Percentiles rank a stretch among this genome's conserved stretches.
These are phyloP conservation scores for Colletotrichum sublineola DNA, from an alignment of 2,329 filamentous ascomycete genomes.

Conservation along the genomic window DNA sequence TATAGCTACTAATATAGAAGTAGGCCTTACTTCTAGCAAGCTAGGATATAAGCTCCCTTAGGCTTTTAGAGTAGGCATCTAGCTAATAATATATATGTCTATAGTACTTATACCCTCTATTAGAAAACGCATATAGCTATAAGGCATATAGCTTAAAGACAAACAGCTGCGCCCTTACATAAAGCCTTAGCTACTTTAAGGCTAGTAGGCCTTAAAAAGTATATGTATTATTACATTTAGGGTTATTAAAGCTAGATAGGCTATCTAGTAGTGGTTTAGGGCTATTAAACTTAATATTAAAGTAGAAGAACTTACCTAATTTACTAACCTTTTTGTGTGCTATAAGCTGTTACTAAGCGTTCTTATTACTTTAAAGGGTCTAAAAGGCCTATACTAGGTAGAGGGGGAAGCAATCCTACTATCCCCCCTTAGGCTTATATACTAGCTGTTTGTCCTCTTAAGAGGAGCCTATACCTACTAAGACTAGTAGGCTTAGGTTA, in stretches of 20 bases:
- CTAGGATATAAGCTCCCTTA: conserved; percentile 1
- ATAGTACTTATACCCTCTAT: conserved; percentile 1
- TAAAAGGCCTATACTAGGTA: conserved; percentile 23
- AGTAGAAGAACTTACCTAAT: conserved; percentile 27
- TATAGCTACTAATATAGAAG: neutral
- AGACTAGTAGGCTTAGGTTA: conserved; percentile 44
- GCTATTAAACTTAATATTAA: conserved; percentile 9
- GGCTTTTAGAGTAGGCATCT: neutral
- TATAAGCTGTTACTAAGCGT: conserved; percentile 39
- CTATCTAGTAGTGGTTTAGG: conserved; percentile 2
- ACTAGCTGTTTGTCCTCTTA: neutral
- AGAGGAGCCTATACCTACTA: conserved; percentile 41
- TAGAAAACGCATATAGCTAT: conserved; percentile 3
- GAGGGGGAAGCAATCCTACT: conserved; percentile 4
- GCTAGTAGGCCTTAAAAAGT: conserved; percentile 13
- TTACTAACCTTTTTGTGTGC: conserved; percentile 30
- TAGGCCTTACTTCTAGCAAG: neutral
- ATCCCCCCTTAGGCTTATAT: neutral
- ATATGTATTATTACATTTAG: neutral
- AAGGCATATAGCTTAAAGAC: conserved; percentile 10
- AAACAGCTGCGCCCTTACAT: conserved; percentile 12
- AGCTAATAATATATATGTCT: conserved; percentile 6
- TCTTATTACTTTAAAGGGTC: conserved; percentile 29
- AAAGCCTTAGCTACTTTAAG: neutral
- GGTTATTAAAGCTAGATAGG: conserved; percentile 15